Percentiles rank a stretch among this genome's conserved stretches.
These are phyloP conservation scores for Conidiobolus incongruus DNA, from an alignment of 371 early-diverging fungal genomes.

Conservation along the genomic window DNA sequence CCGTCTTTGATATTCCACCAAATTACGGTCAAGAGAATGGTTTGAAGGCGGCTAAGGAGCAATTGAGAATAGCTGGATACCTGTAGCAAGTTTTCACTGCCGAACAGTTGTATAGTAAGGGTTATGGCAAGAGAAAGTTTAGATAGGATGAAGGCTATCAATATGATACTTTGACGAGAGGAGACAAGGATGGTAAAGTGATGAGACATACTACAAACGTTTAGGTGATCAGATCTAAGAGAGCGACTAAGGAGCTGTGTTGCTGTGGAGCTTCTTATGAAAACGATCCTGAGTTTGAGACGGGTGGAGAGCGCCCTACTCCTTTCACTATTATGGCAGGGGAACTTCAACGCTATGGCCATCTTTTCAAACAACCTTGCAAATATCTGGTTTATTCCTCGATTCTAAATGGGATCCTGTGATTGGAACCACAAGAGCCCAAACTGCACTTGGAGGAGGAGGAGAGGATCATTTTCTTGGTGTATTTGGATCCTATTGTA, in stretches of 20 bases:
- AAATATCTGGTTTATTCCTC: constrained; percentile 25
- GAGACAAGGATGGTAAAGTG: constrained; percentile 21
- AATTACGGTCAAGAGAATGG: constrained; percentile 15
- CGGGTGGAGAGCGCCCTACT: constrained; percentile 17
- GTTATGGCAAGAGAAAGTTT: constrained; percentile 24
- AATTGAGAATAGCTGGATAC: constrained; percentile 33
- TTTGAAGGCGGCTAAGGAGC: constrained; percentile 19
- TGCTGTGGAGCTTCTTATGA: constrained; percentile 9
- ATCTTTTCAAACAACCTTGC: constrained; percentile 15
- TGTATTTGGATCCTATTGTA: constrained; percentile 39
- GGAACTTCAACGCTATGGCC: too few relatives aligned
- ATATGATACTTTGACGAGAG: constrained; percentile 18
- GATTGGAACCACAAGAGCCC: constrained; percentile 20
- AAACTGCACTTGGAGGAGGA: constrained; percentile 42
- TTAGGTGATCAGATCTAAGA: constrained; percentile 29
- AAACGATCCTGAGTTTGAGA: constrained; percentile 10
- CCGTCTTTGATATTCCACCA: constrained; percentile 28
- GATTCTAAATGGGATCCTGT: constrained; percentile 32
- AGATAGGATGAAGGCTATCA: constrained; percentile 28
- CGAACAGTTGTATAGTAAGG: constrained; percentile 38
- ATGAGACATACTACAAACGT: constrained; percentile 18
- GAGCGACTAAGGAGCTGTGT: constrained; percentile 30
- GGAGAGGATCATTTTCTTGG: constrained; percentile 19
- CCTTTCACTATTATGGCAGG: constrained; percentile 16
- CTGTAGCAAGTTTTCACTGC: constrained; percentile 50